These are phyloP conservation scores for Peronospora tabacina DNA, from an alignment of 352 stramenopile genomes.

Conservation along the genomic window DNA sequence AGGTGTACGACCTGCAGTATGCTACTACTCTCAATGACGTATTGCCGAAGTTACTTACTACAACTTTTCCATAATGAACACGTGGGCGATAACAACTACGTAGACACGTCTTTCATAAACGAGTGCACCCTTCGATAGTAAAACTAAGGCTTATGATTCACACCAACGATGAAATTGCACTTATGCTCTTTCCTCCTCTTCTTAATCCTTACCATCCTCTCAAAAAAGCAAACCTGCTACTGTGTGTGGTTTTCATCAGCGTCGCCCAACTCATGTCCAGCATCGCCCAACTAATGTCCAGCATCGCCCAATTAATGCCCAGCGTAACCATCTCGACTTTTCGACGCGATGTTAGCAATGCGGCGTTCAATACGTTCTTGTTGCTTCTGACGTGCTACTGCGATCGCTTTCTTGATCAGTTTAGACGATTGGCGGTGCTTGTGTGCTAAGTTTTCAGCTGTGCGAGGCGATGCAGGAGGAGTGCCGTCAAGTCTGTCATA, in stretches of 20 bases:
- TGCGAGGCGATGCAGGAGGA: slow-evolving; percentile 31
- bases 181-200: slow-evolving; percentile 13
- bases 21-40: no score
- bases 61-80: no score
- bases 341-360: slow-evolving; percentile 50
- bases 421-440: slow-evolving; percentile 33
- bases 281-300: no score
- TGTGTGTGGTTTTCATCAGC: background rate
- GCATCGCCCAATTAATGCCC: slow-evolving; percentile 25
- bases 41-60: no score
- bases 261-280: no score
- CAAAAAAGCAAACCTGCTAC: slow-evolving; percentile 10
- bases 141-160: background rate
- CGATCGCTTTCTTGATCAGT: slow-evolving; percentile 47
- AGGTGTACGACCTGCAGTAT: no score
- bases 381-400: slow-evolving; percentile 39
- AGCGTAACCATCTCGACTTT: slow-evolving; percentile 28
- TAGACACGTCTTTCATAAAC: no score
- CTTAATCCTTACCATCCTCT: slow-evolving; percentile 5
- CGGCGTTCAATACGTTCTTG: slow-evolving; percentile 49
- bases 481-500: slow-evolving; percentile 24
- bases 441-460: slow-evolving; percentile 20
- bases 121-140: background rate
- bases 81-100: no score
- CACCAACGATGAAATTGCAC: slow-evolving; percentile 14